phyloP scores from a whole-genome alignment of 179 eudicot genomes.

The Beta macrorhiza region DNA sequence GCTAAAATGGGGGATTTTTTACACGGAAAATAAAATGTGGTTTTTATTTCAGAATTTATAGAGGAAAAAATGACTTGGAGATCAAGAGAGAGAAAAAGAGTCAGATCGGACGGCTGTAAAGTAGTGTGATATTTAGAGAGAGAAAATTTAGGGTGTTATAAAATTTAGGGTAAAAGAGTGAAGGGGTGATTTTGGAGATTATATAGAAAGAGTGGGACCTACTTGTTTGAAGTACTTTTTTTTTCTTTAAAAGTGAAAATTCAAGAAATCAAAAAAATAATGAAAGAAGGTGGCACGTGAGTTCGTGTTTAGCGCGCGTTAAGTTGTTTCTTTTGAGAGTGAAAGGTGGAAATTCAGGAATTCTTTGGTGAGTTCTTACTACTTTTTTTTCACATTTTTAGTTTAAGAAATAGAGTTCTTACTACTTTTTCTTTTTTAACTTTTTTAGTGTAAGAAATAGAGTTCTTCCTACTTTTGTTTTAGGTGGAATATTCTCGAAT shows the following conservation, averaged over 20 bases:
- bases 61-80: neutral
- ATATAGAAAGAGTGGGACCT: conserved; percentile 4
- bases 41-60: neutral
- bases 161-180: no score
- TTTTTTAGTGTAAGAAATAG: no score
- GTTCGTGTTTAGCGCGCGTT: conserved; percentile 1
- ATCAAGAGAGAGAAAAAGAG: neutral
- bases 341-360: neutral
- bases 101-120: conserved; percentile 19
- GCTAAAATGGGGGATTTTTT: neutral
- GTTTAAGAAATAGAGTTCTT: no score
- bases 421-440: no score
- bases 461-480: no score
- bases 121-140: neutral
- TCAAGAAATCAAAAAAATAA: neutral
- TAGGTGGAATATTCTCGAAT: no score
- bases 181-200: neutral
- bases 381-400: no score
- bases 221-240: neutral
- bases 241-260: no score
- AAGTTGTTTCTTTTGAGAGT: neutral
- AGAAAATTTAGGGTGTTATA: neutral
- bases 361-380: no score
- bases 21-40: neutral
- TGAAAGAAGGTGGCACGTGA: neutral